These are phyloP conservation scores for Trichoderma erinaceum DNA, from an alignment of 495 filamentous ascomycete species.

Conservation along the genomic window DNA sequence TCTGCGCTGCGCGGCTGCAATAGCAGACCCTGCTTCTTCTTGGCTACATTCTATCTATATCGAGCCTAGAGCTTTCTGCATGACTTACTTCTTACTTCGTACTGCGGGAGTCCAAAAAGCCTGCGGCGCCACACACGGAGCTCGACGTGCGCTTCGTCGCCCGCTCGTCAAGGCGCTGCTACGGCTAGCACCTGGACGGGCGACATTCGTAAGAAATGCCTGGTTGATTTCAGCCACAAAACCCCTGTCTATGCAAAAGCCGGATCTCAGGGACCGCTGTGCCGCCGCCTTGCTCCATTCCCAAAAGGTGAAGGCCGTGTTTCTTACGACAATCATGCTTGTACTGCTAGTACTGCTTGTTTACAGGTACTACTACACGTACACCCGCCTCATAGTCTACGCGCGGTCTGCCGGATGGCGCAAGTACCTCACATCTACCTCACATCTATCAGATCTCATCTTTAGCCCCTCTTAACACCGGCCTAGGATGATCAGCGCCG, in stretches of 20 bases:
- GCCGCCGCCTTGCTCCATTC: constrained; percentile 6
- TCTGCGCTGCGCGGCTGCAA: neutral
- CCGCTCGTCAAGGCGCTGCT: neutral
- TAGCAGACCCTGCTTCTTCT: neutral
- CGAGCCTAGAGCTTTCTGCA: neutral
- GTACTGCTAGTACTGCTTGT: neutral
- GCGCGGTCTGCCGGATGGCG: neutral
- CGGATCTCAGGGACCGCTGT: neutral
- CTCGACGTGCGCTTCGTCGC: neutral
- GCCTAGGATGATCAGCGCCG: neutral
- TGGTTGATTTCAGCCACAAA: neutral
- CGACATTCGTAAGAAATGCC: neutral
- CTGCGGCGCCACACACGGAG: too few relatives aligned
- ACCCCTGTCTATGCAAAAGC: neutral
- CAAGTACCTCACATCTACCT: neutral
- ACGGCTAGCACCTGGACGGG: too few relatives aligned
- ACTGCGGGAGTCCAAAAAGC: neutral
- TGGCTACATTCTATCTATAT: neutral
- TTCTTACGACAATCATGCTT: neutral
- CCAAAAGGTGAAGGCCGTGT: neutral
- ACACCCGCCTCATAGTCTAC: neutral
- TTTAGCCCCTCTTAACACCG: neutral
- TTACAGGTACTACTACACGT: neutral
- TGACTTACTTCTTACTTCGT: neutral
- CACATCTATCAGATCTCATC: neutral